phyloP scores from a whole-genome alignment of 2,329 filamentous ascomycete species.

The Sporothrix humicola region DNA sequence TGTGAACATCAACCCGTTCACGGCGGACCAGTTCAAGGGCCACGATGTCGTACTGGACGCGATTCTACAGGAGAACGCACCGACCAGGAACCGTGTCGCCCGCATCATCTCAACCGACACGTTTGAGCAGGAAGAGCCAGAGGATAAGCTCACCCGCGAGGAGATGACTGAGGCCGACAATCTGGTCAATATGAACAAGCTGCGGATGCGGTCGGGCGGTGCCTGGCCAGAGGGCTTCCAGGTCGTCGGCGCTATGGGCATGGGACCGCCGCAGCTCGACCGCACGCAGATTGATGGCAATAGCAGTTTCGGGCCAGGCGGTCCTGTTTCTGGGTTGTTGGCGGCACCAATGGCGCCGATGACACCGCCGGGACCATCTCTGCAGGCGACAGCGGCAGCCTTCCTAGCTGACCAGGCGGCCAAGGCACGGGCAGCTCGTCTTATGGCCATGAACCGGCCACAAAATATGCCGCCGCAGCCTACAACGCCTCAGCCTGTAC shows the following conservation, averaged over 20 bases:
- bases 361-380: too few relatives aligned
- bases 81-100: conserved; percentile 51
- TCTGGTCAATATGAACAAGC: conserved; percentile 41
- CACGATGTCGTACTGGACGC: conserved; percentile 67
- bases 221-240: background rate
- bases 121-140: conserved; percentile 72
- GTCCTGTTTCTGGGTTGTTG: too few relatives aligned
- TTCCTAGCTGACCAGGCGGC: background rate
- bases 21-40: conserved; percentile 54
- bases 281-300: conserved; percentile 20
- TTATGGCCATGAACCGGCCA: background rate
- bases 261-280: background rate
- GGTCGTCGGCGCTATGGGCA: background rate
- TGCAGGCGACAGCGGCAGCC: background rate
- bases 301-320: background rate
- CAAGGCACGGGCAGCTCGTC: background rate
- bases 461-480: background rate
- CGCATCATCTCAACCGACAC: conserved; percentile 72
- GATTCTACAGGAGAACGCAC: conserved; percentile 48
- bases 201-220: background rate
- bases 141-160: conserved; percentile 62
- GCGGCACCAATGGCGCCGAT: too few relatives aligned
- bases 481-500: background rate
- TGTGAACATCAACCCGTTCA: too few relatives aligned
- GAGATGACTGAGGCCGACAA: conserved; percentile 62